These are phyloP conservation scores for Priceomyces castillae DNA, from an alignment of 805 yeast species.

Conservation along the genomic window DNA sequence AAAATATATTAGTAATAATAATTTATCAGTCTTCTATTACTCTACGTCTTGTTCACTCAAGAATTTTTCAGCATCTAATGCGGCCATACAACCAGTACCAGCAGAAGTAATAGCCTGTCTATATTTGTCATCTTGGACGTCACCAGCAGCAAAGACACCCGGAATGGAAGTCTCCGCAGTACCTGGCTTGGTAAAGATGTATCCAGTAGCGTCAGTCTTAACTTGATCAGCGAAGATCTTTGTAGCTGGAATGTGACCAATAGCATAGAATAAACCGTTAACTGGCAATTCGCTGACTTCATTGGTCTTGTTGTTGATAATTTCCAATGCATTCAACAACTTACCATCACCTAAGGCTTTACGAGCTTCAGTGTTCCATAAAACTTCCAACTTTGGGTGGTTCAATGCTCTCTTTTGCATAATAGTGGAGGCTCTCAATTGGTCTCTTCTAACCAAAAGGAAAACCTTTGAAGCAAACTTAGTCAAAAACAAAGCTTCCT, in stretches of 20 bases:
- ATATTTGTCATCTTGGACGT: slow-evolving; percentile 93
- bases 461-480: slow-evolving; percentile 96
- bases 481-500: slow-evolving; percentile 95
- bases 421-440: slow-evolving; percentile 89
- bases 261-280: slow-evolving; percentile 94
- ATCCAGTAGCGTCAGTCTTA: slow-evolving; percentile 84
- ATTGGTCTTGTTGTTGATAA: slow-evolving; percentile 71
- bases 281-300: slow-evolving; percentile 69
- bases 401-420: slow-evolving; percentile 91
- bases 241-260: slow-evolving; percentile 97
- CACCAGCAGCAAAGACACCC: slow-evolving; percentile 98
- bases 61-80: slow-evolving; percentile 87
- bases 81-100: slow-evolving; percentile 99
- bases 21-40: background rate
- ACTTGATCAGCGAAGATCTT: slow-evolving; percentile 71
- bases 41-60: slow-evolving; percentile 51
- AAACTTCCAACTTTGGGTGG: slow-evolving; percentile 86
- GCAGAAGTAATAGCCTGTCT: slow-evolving; percentile 99
- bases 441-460: slow-evolving; percentile 91
- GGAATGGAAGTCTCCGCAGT: slow-evolving; percentile 77
- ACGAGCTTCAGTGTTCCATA: slow-evolving; percentile 78
- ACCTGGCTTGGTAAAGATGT: slow-evolving; percentile 87
- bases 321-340: slow-evolving; percentile 59
- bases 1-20: too few species aligned
- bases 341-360: slow-evolving; percentile 96